Conservation (phyloP, 2,329 filamentous ascomycete species). For the Eurotiales sp. region DNA sequence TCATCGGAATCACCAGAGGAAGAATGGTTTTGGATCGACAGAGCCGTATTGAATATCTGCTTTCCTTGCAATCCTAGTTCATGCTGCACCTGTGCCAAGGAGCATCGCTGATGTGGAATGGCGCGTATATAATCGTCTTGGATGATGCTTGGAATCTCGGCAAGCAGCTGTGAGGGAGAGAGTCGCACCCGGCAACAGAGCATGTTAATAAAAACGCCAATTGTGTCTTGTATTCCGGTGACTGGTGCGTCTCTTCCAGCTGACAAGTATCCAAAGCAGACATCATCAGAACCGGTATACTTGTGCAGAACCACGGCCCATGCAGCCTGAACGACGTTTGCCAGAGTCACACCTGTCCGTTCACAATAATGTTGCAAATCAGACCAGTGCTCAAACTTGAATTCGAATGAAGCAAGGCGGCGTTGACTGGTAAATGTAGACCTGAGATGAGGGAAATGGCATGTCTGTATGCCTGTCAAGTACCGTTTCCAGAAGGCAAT, state of each 20-base stretch:
- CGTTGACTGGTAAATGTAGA: slow-evolving; percentile 16
- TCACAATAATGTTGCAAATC: slow-evolving; percentile 33
- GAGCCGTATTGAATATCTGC: slow-evolving; percentile 39
- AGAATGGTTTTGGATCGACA: slow-evolving; percentile 39
- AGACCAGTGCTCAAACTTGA: slow-evolving; percentile 28
- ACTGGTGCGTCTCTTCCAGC: slow-evolving; percentile 45
- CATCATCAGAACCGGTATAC: slow-evolving; percentile 32
- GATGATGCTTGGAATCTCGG: slow-evolving; percentile 40
- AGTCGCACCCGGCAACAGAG: slow-evolving; percentile 48
- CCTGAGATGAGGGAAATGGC: slow-evolving; percentile 23
- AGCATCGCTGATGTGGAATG: slow-evolving; percentile 49
- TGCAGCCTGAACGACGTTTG: slow-evolving; percentile 34
- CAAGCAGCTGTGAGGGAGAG: slow-evolving; percentile 31
- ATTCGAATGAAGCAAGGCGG: slow-evolving; percentile 24
- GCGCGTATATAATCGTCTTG: slow-evolving; percentile 47
- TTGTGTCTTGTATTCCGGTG: slow-evolving; percentile 42
- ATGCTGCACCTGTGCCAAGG: slow-evolving; percentile 47
- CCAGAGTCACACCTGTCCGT: slow-evolving; percentile 28
- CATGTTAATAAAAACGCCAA: slow-evolving; percentile 54
- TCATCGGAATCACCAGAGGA: slow-evolving; percentile 22
- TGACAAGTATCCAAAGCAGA: slow-evolving; percentile 41
- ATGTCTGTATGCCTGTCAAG: slow-evolving; percentile 29
- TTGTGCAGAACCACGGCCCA: slow-evolving; percentile 38
- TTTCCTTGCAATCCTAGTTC: slow-evolving; percentile 33
- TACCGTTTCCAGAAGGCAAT: slow-evolving; percentile 34